Conservation (phyloP, 192 early-diverging fungal species). For the Podila epigama region DNA sequence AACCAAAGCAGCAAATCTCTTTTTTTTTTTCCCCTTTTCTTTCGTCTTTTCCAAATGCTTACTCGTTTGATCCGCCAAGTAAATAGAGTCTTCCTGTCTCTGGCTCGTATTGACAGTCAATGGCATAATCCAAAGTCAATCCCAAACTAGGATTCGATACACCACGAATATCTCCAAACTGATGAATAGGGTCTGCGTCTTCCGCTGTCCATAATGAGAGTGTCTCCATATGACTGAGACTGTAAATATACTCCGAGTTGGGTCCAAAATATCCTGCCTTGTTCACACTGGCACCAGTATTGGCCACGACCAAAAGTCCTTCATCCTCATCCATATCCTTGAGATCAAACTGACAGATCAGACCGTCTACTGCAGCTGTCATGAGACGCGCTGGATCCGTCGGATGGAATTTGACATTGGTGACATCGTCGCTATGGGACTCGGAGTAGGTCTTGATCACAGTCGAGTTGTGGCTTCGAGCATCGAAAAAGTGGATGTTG, state of each 20-base stretch:
- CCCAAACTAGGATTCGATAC: constrained; percentile 49
- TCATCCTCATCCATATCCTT: constrained; percentile 88
- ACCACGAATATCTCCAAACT: constrained; percentile 87
- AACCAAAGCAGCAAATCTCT: no score
- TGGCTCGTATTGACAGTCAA: constrained; percentile 82
- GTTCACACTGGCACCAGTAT: constrained; percentile 83
- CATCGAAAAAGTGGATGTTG: constrained; percentile 61
- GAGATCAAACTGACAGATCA: constrained; percentile 80
- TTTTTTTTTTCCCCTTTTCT: neutral
- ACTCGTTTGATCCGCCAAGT: constrained; percentile 78
- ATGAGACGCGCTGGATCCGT: constrained; percentile 59
- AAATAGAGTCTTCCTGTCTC: constrained; percentile 76
- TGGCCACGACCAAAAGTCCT: constrained; percentile 81
- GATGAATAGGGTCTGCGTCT: constrained; percentile 60
- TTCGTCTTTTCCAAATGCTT: constrained; percentile 10
- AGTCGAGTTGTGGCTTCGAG: constrained; percentile 29
- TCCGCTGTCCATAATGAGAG: constrained; percentile 77
- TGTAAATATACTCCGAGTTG: constrained; percentile 85
- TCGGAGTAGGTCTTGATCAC: constrained; percentile 59
- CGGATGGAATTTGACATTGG: constrained; percentile 76
- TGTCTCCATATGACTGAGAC: constrained; percentile 90
- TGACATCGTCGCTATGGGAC: constrained; percentile 81
- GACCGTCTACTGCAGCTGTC: constrained; percentile 76
- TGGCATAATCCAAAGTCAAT: constrained; percentile 77
- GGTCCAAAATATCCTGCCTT: constrained; percentile 94